Percentiles rank a stretch among this genome's conserved stretches.
These are phyloP conservation scores for Aristolochia contorta DNA, from an alignment of 164 flowering plant species.

Conservation along the genomic window DNA sequence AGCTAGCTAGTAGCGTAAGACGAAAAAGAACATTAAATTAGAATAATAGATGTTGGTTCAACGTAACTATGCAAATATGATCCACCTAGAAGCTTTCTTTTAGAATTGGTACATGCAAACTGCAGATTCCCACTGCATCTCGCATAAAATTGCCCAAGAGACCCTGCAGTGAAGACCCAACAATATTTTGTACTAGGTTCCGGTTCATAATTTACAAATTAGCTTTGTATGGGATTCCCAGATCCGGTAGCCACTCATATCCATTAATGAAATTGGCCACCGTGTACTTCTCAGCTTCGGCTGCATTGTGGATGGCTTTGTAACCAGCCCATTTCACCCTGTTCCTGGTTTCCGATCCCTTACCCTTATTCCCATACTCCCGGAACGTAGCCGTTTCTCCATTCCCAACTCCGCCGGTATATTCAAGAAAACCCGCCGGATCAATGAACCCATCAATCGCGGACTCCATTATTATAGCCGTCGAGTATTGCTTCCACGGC, in stretches of 20 bases:
- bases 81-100: no score
- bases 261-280: neutral
- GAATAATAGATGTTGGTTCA: no score
- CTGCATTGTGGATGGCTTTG: neutral
- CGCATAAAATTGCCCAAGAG: no score
- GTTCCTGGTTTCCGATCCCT: conserved; percentile 10
- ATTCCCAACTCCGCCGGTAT: conserved; percentile 11
- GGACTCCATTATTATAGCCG: conserved; percentile 31
- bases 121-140: no score
- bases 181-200: no score
- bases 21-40: no score
- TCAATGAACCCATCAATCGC: conserved; percentile 21
- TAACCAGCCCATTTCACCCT: conserved; percentile 12
- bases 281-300: neutral
- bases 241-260: neutral
- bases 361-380: conserved; percentile 22
- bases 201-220: no score
- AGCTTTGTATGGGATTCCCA: neutral
- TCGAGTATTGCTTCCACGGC: conserved; percentile 40
- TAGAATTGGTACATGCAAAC: no score
- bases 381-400: conserved; percentile 10
- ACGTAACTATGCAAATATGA: no score
- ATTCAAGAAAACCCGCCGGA: conserved; percentile 31
- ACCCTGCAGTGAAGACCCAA: no score
- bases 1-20: no score